Conservation (phyloP, 1,139 yeast species). For the Zygoascus meyerae region DNA sequence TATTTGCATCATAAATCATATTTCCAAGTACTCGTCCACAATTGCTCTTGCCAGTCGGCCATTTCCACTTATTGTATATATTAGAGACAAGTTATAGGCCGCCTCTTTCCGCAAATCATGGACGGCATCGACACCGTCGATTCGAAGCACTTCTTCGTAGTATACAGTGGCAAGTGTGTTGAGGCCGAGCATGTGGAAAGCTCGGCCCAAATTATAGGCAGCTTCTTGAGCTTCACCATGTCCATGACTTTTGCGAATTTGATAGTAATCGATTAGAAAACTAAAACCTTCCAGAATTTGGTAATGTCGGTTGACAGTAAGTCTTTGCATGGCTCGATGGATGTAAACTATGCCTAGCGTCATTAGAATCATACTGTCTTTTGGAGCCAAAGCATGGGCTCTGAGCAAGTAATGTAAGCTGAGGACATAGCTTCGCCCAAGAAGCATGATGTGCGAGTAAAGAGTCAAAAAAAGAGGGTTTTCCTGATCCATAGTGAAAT, state of each 20-base stretch:
- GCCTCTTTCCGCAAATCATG: conserved; percentile 68
- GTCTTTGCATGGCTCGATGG: conserved; percentile 90
- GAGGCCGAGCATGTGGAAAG: conserved; percentile 78
- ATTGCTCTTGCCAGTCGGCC: conserved; percentile 53
- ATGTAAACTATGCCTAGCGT: conserved; percentile 73
- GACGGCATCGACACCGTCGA: conserved; percentile 34
- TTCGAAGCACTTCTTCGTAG: conserved; percentile 58
- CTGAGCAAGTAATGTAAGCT: conserved; percentile 63
- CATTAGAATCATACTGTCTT: conserved; percentile 75
- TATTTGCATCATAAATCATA: conserved; percentile 17
- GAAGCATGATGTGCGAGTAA: conserved; percentile 73
- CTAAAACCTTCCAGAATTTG: conserved; percentile 85
- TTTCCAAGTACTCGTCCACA: conserved; percentile 55
- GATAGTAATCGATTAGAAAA: conserved; percentile 65
- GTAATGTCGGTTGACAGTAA: conserved; percentile 76
- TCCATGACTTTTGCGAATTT: conserved; percentile 38
- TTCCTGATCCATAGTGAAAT: conserved; percentile 37
- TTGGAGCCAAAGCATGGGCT: conserved; percentile 38
- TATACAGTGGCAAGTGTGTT: conserved; percentile 64
- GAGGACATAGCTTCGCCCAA: conserved; percentile 78
- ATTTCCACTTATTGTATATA: conserved; percentile 75
- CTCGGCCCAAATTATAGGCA: conserved; percentile 74
- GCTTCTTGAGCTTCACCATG: conserved; percentile 66
- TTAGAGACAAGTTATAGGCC: conserved; percentile 74
- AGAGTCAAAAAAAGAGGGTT: conserved; percentile 70